Base-by-base conservation (phyloP, 2,329 filamentous ascomycete species). In the Penicillium griseofulvum region DNA sequence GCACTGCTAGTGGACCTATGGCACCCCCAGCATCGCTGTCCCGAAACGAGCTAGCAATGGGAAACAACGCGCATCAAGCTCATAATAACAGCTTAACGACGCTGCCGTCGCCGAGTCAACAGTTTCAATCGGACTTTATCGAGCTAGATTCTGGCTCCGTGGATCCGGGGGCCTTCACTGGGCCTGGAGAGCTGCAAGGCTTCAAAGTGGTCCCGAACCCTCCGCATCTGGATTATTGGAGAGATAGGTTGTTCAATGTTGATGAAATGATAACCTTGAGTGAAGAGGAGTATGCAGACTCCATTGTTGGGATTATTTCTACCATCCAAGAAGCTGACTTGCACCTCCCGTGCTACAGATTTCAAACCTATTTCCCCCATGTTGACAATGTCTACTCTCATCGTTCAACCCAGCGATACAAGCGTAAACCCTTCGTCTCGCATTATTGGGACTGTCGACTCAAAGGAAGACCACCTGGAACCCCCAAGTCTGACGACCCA, bases 401-500 rank as follows among this genome's bases (percentile, higher is more conserved):
- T 74, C 87, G 89, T 58, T 91, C 89, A 1, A 91, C 89, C 2
- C 89, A 92, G 69, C 81, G 81, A 51, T 91, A 91, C 72, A 92
- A 92, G 76, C 86, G 87, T 65, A 90, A 90, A 65, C 86, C 87
- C n/a, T 90, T 92, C 63, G 81, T 91, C 52, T 90, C 88, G 1
- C 88, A 91, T 72, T 93, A 92, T 73, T 92, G 88, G 86, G 89
- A 92, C 74, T 93, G 89, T 67, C 83, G 89, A 33, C 81, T 92
- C 67, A 92, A 92, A 74, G 89, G 89, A 24, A 82, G 89, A 0
- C 88, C 89, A 0, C 86, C 89, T 0, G 89, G 89, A 29, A 92
- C 89, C 4, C 87, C 87, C 56, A 91, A 92, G 70, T 89, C 87
- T 0, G 84, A 88, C 44, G 88, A 92, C 64, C 89, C 89, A 0